Evolutionary conservation across 1,284 basidiomycete species (phyloP), one percentile per base, ranked within the genome.

Genomic region (Ustilago nuda): DNA sequence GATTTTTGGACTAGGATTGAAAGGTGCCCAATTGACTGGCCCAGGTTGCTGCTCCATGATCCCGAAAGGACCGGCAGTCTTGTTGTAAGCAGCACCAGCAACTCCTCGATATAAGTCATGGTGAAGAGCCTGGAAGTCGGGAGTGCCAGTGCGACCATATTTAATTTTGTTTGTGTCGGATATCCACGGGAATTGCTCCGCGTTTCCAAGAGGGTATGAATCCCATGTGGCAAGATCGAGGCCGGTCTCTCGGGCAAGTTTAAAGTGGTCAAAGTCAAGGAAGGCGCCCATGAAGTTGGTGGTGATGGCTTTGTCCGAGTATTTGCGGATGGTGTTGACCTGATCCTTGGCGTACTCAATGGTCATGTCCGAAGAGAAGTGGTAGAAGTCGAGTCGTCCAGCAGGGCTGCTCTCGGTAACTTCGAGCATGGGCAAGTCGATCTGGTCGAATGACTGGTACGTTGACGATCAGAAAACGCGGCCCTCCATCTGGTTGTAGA

Each of bases 11-110:
- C 60, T 61, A 0, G 77, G 77, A 39, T 77, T 77, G 33, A 41
- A 61, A 0, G 64, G 45, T 6, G 74, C 67, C 77, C 74, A 79
- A 32, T 76, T 78, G 13, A 78, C 76, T 0, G 76, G 73, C 0
- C 56, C 77, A 12, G 73, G 77, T 39, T 76, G 78, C 43, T 70
- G 67, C 52, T 79, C 78, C 78, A 79, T 79, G 4, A 79, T 57
- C 6, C 72, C 75, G 54, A 68, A 78, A 6, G 72, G 62, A 8
- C 78, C 78, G 0, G 66, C 30, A 6, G 70, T 68, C 66, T 75
- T 61, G 65, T 66, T 70, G 58, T 69, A 64, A 7, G 62, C 74
- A 30, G 67, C 71, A 48, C 77, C 77, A 4, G 69, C 69, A 2
- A 79, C 64, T 27, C 74, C 77, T 13, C 71, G 68, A 41, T 73